A percentile compares a stretch with the other conserved stretches of the same genome.
phyloP scores from a whole-genome alignment of 225 moss, liverwort and hornwort species.

The Physcomitrellopsis africana region DNA sequence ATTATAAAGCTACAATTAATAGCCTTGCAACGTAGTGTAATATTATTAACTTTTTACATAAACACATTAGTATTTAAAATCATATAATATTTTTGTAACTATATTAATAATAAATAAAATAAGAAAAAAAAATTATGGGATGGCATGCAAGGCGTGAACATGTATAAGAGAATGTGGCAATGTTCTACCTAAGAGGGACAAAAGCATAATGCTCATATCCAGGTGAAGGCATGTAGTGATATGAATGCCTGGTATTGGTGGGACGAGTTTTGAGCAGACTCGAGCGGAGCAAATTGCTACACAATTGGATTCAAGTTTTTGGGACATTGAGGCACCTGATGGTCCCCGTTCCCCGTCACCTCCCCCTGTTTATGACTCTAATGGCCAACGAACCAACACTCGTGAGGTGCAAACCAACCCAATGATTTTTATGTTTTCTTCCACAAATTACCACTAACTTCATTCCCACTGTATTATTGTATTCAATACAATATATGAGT shows the following conservation, averaged over 20 bases:
- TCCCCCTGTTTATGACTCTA: constrained; percentile 80
- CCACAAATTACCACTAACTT: too few species aligned
- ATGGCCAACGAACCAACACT: constrained; percentile 89
- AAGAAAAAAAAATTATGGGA: too few species aligned
- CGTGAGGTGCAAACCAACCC: constrained; percentile 48
- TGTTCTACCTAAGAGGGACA: constrained; percentile 48
- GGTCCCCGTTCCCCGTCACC: constrained; percentile 80
- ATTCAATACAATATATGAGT: too few species aligned
- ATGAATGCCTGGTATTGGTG: constrained; percentile 93
- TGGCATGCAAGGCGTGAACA: constrained; percentile 12
- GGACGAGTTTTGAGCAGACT: constrained; percentile 98
- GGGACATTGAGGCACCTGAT: constrained; percentile 64
- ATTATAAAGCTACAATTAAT: too few species aligned
- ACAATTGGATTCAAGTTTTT: constrained; percentile 77
- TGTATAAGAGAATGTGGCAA: constrained; percentile 28
- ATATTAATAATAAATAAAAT: too few species aligned
- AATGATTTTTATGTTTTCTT: too few species aligned
- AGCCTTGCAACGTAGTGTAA: too few species aligned
- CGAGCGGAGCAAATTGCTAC: constrained; percentile 98
- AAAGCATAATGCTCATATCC: constrained; percentile 68
- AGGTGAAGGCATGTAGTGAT: constrained; percentile 96
- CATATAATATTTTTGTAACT: too few species aligned
- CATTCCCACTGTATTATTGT: too few species aligned
- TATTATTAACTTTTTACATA: too few species aligned
- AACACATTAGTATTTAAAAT: too few species aligned